Evolutionary conservation across 192 early-diverging fungal genomes (phyloP), one percentile per base, ranked within the genome.

Genomic region (Backusella westeae): DNA sequence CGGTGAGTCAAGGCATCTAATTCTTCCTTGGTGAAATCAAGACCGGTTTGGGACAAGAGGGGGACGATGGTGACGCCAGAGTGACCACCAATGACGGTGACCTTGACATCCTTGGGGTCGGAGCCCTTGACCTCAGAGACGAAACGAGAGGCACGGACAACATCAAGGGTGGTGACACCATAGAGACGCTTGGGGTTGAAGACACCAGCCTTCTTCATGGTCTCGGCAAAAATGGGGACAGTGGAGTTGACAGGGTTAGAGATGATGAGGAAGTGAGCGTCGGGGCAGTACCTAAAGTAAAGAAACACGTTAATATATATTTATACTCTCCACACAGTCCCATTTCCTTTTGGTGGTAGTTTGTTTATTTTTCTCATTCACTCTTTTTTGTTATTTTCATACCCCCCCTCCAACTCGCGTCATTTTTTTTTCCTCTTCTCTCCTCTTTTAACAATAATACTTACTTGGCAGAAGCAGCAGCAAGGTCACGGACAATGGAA

Each of bases 191-290:
- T 90, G 77, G 93, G 90, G 80, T 97, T 92, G 81, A 92, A 96
- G 74, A 95, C 93, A 78, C 90, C 91, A 75, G 70, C 70, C 69
- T 92, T 90, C 91, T 96, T 96, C 80, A 96, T 88, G 56, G 93
- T 91, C 87, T 97, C 94, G 74, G 96, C 92, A 86, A 95, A 91
- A 80, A 97, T 97, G 73, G 96, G 96, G 38, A 97, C 96, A 75
- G 96, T 97, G 49, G 95, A 96, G 94, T 97, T 97, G 78, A 97
- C 96, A 32, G 96, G 96, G 94, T 97, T 97, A 78, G 96, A 91
- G 85, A 97, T 97, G 82, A 97, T 88, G 41, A 71, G 70, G 70
- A 71, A 71, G 29, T 71, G 70, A 78, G 80, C 69, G 74, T 39
- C 34, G 72, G 78, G 17, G 79, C 80, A 72, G 78, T 71, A 34